Base-by-base conservation (phyloP, 2,329 filamentous ascomycete genomes). In the Aspergillus awamori region DNA sequence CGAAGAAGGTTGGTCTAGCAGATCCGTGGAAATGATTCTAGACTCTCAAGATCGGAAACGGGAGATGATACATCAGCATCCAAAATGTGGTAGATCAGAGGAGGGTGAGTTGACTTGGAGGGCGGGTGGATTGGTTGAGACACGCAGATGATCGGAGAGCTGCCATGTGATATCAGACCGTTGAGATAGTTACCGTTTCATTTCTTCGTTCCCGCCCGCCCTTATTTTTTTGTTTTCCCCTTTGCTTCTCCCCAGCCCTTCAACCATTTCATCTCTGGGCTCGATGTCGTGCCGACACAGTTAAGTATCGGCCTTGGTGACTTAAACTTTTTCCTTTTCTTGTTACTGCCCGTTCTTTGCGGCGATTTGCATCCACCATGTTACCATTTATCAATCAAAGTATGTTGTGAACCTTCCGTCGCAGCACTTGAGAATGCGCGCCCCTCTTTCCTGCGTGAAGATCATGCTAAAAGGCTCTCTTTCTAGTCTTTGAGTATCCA, bases 361-460 rank as follows among this genome's bases (percentile, higher is more conserved):
- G 39, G 15, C 26, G 47, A 55, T 48, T 48, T 51, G 33, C 54
- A 61, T 45, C 49, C 67, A 76, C 60, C 54, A 89, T 90, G 87
- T 75, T 89, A 64, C 86, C 87, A 58, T 88, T 84, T 69, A 86
- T 89, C 72, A 83, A 89, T 71, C 74, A 78, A 64, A 82, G 87
- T 89, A 56, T n/a, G 74, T 70, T 26, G 17, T 8, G 8, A 5
- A 22, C 43, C 17, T 52, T 55, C 54, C 13, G 20, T 57, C 28
- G 38, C 54, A 60, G 53, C 53, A 51, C 45, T 36, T 26, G 11
- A 22, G 26, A 33, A 6, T 36, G 33, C 10, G 51, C 39, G 57
- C 30, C 49, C 39, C 57, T 53, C 45, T 41, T 38, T 59, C 53
- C 38, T 68, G 60, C 60, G 61, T 30, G 36, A 51, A 49, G 43